Percentiles rank a stretch among this genome's conserved stretches.
These are phyloP conservation scores for Ogataea pignaliae DNA, from an alignment of 805 yeast species.

Conservation along the genomic window DNA sequence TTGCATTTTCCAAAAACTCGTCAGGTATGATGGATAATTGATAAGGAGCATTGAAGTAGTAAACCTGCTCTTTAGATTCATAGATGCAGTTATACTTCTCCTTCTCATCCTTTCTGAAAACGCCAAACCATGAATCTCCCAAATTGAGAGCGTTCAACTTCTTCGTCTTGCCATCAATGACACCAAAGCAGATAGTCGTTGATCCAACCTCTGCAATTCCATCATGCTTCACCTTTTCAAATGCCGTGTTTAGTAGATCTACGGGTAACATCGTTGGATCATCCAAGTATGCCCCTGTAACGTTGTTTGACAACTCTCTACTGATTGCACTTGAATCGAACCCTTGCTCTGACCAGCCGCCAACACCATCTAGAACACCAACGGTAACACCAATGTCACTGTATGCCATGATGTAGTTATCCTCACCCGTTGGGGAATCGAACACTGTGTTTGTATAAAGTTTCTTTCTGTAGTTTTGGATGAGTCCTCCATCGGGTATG, in stretches of 20 bases:
- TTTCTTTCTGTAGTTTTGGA: slow-evolving; percentile 23
- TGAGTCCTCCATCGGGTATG: slow-evolving; percentile 24
- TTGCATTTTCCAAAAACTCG: slow-evolving; percentile 49
- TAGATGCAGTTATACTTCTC: slow-evolving; percentile 42
- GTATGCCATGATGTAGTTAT: slow-evolving; percentile 56
- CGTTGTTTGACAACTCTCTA: slow-evolving; percentile 63
- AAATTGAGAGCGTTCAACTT: slow-evolving; percentile 64
- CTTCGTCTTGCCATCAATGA: slow-evolving; percentile 51
- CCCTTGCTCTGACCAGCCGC: slow-evolving; percentile 94
- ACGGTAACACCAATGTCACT: slow-evolving; percentile 45
- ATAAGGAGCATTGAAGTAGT: slow-evolving; percentile 86
- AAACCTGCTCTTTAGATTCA: slow-evolving; percentile 75
- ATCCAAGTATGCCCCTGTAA: slow-evolving; percentile 36
- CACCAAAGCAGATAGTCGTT: slow-evolving; percentile 87
- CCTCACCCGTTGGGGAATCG: slow-evolving; percentile 72
- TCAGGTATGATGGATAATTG: slow-evolving; percentile 84
- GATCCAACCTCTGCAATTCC: slow-evolving; percentile 83
- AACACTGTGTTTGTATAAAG: slow-evolving; percentile 17
- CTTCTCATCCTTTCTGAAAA: slow-evolving; percentile 47
- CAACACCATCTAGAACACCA: slow-evolving; percentile 97
- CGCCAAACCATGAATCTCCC: slow-evolving; percentile 95
- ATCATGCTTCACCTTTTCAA: slow-evolving; percentile 43
- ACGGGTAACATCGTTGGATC: slow-evolving; percentile 34
- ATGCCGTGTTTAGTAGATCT: slow-evolving; percentile 53
- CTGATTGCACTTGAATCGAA: slow-evolving; percentile 86